phyloP scores from a whole-genome alignment of 1,284 basidiomycete genomes.

The Thelephora terrestris region DNA sequence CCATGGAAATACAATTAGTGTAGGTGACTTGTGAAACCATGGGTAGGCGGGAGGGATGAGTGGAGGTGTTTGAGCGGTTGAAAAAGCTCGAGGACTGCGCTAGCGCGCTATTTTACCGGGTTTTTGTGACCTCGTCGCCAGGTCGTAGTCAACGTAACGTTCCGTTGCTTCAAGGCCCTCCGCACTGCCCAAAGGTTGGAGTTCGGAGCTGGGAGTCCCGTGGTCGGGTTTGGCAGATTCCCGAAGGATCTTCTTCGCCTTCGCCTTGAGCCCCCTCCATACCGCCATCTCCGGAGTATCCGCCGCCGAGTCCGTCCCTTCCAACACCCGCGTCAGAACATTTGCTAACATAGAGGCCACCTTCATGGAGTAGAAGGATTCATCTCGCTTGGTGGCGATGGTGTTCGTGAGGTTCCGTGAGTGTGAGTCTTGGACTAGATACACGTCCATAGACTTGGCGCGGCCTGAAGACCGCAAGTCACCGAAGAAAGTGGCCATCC shows the following conservation, averaged over 20 bases:
- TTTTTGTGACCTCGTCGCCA: neutral
- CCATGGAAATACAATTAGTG: too few relatives aligned
- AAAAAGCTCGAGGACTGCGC: neutral
- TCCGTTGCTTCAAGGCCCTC: conserved; percentile 13
- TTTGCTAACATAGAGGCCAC: conserved; percentile 14
- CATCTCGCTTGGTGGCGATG: conserved; percentile 6
- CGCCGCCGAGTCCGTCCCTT: neutral
- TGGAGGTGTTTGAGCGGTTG: too few relatives aligned
- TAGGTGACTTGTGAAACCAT: too few relatives aligned
- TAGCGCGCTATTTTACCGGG: neutral
- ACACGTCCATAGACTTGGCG: neutral
- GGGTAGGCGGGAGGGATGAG: neutral
- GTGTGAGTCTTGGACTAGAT: neutral
- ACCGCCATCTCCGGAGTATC: conserved; percentile 7
- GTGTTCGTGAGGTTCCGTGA: neutral
- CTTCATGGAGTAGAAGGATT: conserved; percentile 14
- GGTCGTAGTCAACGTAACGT: conserved; percentile 8
- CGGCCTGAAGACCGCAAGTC: conserved; percentile 10
- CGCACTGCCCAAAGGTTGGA: conserved; percentile 13
- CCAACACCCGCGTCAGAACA: conserved; percentile 13
- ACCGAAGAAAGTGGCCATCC: conserved; percentile 39
- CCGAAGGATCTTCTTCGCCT: conserved; percentile 11
- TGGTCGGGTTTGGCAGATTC: conserved; percentile 5
- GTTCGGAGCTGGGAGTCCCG: conserved; percentile 13
- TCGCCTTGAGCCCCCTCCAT: conserved; percentile 13